Evolutionary conservation across 345 rosid genomes (phyloP).

Genomic region (Rubroshorea leprosula): DNA sequence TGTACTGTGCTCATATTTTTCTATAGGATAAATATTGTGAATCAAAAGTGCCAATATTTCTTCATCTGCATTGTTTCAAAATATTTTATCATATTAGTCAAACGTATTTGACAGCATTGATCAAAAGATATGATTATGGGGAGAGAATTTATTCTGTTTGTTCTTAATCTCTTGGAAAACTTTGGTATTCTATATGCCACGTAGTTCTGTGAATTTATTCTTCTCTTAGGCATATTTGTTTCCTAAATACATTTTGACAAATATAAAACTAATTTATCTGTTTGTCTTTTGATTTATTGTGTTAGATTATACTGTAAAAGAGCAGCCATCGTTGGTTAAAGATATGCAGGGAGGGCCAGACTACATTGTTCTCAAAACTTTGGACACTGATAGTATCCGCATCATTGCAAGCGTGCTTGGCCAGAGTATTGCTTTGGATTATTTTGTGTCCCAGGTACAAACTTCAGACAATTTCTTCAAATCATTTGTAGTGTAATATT

Average conservation of each 20-base stretch:
- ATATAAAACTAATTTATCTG: slow-evolving; percentile 18
- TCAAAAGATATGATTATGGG: no score
- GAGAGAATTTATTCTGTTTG: no score
- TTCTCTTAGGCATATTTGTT: slow-evolving; percentile 1
- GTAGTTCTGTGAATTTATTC: background rate
- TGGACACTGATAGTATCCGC: slow-evolving; percentile 84
- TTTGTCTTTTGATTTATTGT: slow-evolving; percentile 15
- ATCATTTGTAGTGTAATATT: background rate
- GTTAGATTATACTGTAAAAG: slow-evolving; percentile 81
- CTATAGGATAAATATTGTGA: no score
- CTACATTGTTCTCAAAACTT: slow-evolving; percentile 54
- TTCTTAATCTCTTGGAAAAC: background rate
- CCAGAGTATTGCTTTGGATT: slow-evolving; percentile 88
- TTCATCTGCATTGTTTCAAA: no score
- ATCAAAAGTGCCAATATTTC: no score
- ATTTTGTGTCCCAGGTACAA: slow-evolving; percentile 87
- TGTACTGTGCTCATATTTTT: background rate
- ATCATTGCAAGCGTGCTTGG: slow-evolving; percentile 92
- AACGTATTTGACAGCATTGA: no score
- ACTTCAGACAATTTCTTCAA: background rate
- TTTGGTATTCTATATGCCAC: background rate
- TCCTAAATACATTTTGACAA: slow-evolving; percentile 1
- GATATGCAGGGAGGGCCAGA: slow-evolving; percentile 91
- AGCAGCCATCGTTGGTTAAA: slow-evolving; percentile 59
- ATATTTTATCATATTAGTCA: no score